phyloP scores from a whole-genome alignment of 192 early-diverging fungal genomes.

The Rhizoclosmatium sp. region DNA sequence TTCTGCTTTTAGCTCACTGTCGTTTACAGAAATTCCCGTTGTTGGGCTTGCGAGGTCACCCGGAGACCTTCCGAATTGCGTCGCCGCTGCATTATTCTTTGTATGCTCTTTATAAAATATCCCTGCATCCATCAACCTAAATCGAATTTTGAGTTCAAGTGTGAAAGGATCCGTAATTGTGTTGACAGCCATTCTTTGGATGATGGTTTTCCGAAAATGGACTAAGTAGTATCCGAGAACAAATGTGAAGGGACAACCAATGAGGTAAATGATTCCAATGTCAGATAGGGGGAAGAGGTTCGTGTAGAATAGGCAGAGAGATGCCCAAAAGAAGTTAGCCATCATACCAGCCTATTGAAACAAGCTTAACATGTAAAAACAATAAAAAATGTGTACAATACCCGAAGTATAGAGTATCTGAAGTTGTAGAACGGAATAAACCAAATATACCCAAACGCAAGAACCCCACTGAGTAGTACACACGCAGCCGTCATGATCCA shows the following conservation, averaged over 20 bases:
- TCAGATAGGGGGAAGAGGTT: conserved; percentile 47
- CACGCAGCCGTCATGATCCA: conserved; percentile 31
- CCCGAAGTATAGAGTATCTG: conserved; percentile 44
- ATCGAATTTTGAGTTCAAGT: conserved; percentile 51
- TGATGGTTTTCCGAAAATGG: conserved; percentile 25
- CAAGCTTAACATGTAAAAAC: too few relatives aligned
- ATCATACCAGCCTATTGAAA: conserved; percentile 46
- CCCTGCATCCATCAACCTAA: conserved; percentile 31
- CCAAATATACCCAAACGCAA: conserved; percentile 37
- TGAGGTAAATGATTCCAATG: conserved; percentile 52
- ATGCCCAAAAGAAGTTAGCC: conserved; percentile 53
- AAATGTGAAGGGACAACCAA: conserved; percentile 37
- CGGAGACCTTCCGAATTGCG: neutral
- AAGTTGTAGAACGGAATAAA: conserved; percentile 59
- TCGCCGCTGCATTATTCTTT: neutral
- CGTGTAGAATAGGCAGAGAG: conserved; percentile 48
- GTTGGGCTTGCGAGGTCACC: conserved; percentile 3
- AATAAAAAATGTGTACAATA: conserved; percentile 9
- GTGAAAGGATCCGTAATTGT: conserved; percentile 33
- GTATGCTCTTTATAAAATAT: conserved; percentile 32
- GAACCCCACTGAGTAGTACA: conserved; percentile 18
- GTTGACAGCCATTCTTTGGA: conserved; percentile 34
- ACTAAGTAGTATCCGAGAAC: conserved; percentile 37
- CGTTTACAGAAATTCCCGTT: neutral
- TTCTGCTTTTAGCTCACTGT: neutral